Evolutionary conservation across 768 basidiomycete genomes (phyloP).

Genomic region (Rhizopogon rudus): DNA sequence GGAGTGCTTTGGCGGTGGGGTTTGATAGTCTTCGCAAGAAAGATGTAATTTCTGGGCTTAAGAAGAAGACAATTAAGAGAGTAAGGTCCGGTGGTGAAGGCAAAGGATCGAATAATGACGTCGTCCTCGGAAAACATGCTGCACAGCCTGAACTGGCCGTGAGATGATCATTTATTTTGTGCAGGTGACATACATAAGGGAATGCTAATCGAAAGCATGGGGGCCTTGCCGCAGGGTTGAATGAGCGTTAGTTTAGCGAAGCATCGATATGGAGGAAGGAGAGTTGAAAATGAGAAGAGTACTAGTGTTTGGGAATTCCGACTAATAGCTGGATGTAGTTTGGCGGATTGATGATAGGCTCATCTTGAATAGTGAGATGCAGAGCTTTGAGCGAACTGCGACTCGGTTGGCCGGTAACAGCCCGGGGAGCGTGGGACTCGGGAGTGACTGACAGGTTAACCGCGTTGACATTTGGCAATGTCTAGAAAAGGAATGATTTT

Average conservation of each 20-base stretch:
- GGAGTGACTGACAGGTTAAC: no score
- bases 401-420: no score
- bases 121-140: not conserved
- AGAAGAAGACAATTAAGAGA: not conserved
- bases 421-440: no score
- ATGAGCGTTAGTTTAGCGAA: not conserved
- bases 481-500: no score
- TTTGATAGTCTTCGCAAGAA: not conserved
- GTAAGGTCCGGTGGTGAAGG: not conserved
- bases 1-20: constrained; percentile 1
- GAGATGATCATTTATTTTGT: not conserved
- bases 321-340: no score
- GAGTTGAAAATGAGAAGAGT: no score
- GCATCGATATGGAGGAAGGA: not conserved
- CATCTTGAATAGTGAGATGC: no score
- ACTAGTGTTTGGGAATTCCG: no score
- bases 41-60: not conserved
- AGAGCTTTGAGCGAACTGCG: no score
- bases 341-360: no score
- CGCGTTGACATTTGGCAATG: no score
- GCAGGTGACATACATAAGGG: not conserved
- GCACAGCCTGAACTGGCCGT: not conserved
- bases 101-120: not conserved
- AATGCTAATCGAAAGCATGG: not conserved
- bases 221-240: not conserved